These are phyloP conservation scores for Aspergillus pseudonomiae DNA, from an alignment of 2,329 filamentous ascomycete genomes.

Conservation along the genomic window DNA sequence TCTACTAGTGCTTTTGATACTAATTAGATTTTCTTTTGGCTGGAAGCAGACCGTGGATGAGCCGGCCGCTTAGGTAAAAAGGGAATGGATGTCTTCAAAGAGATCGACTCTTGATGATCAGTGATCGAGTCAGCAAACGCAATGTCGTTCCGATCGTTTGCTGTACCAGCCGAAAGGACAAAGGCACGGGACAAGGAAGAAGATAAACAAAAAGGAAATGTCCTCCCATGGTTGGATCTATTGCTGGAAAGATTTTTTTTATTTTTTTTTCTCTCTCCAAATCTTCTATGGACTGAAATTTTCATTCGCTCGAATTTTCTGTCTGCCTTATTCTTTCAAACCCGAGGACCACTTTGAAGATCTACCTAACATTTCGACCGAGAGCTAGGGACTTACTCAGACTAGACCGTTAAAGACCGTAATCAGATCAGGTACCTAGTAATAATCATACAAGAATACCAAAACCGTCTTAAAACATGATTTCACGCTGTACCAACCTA, in stretches of 20 bases:
- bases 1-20: neutral
- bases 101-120: neutral
- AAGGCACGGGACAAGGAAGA: neutral
- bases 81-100: neutral
- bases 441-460: neutral
- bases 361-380: neutral
- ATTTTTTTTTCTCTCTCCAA: neutral
- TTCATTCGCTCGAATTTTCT: neutral
- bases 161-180: neutral
- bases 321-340: neutral
- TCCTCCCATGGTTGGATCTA: neutral
- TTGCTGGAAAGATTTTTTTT: neutral
- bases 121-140: neutral
- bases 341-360: conserved; percentile 4
- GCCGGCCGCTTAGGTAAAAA: conserved; percentile 1
- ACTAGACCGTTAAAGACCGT: neutral
- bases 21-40: neutral
- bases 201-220: neutral
- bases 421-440: neutral
- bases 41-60: neutral
- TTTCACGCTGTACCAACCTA: neutral
- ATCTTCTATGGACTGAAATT: neutral
- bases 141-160: neutral
- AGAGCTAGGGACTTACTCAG: neutral
- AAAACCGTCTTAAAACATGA: neutral